Evolutionary conservation across 305 asterid genomes (phyloP).

Genomic region (Fraxinus latifolia): DNA sequence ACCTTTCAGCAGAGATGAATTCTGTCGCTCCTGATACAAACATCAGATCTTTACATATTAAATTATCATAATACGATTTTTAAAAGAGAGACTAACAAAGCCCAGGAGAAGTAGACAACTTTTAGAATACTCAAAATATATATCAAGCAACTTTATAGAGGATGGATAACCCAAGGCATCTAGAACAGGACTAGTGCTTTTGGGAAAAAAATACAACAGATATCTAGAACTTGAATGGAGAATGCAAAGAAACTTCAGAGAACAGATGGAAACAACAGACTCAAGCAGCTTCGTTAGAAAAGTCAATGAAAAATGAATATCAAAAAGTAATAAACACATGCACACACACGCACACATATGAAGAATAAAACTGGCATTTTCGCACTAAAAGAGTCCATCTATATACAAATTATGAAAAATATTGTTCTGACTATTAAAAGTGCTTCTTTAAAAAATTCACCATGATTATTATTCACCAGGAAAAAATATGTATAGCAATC

Average conservation of each 20-base stretch:
- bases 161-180: not conserved
- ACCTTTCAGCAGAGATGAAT: conserved; percentile 42
- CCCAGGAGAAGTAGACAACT: not conserved
- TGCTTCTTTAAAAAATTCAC: not conserved
- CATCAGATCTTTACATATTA: conserved; percentile 17
- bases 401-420: not conserved
- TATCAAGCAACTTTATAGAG: not conserved
- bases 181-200: not conserved
- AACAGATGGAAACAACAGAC: not conserved
- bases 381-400: not conserved
- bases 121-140: conserved; percentile 7
- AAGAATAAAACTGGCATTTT: not conserved
- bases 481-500: not conserved
- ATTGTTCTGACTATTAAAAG: not conserved
- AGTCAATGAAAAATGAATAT: not conserved
- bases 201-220: not conserved
- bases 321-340: not conserved
- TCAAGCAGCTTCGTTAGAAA: not conserved
- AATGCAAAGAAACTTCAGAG: not conserved
- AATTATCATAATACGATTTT: not conserved
- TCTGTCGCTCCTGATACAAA: conserved; percentile 67
- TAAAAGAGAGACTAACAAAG: not conserved
- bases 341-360: not conserved
- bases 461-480: not conserved
- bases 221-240: not conserved